Percentiles rank a stretch among this genome's conserved stretches.
These are phyloP conservation scores for Anthoceros angustus DNA, from an alignment of 225 moss, liverwort and hornwort genomes.

Conservation along the genomic window DNA sequence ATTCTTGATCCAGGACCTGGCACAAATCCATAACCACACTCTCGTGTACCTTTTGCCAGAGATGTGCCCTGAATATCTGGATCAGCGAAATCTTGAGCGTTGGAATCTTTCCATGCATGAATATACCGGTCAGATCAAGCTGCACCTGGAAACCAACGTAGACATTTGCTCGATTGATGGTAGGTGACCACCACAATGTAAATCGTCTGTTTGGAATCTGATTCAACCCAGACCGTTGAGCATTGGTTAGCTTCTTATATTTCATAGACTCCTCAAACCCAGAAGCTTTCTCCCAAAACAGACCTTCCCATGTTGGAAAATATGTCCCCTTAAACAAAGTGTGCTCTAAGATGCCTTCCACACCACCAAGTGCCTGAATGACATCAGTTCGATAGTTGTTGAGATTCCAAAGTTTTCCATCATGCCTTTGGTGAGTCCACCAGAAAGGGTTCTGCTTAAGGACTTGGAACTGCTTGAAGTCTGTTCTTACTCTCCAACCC, in stretches of 20 bases:
- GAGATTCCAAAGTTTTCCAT: constrained; percentile 95
- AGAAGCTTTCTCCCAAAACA: constrained; percentile 99
- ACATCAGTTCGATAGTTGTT: constrained; percentile 99
- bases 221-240: constrained; percentile 92
- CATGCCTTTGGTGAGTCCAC: constrained; percentile 99
- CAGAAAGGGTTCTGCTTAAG: constrained; percentile 99
- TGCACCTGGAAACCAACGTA: constrained; percentile 99
- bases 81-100: constrained; percentile 96
- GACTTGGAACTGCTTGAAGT: constrained; percentile 98
- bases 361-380: constrained; percentile 97
- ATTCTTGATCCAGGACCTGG: constrained; percentile 97
- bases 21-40: constrained; percentile 99
- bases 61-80: constrained; percentile 97
- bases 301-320: constrained; percentile 98
- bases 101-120: constrained; percentile 99
- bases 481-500: constrained; percentile 97
- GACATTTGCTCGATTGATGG: constrained; percentile 95
- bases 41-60: constrained; percentile 99
- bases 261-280: constrained; percentile 99
- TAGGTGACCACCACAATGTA: constrained; percentile 98
- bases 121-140: constrained; percentile 93
- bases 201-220: constrained; percentile 98
- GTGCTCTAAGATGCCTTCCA: constrained; percentile 97
- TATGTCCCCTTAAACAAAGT: constrained; percentile 98
- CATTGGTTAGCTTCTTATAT: constrained; percentile 98